Evolutionary conservation across 2,329 filamentous ascomycete genomes (phyloP), one percentile per base, ranked within the genome.

Genomic region (Ophiostoma quercus): DNA sequence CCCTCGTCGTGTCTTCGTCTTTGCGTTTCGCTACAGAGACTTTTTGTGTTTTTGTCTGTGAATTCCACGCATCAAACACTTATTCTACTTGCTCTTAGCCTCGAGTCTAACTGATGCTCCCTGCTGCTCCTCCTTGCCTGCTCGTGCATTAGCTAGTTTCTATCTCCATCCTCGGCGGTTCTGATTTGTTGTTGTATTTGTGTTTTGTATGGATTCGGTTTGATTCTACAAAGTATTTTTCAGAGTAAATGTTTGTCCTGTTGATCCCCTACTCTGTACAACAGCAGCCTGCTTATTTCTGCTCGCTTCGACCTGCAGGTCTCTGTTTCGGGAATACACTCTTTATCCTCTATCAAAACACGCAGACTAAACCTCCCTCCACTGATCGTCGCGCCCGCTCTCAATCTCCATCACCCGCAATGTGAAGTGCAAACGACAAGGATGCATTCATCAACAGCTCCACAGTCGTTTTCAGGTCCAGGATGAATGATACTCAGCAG

Each of bases 251-350:
- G 6, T 7, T 22, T 54, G 7, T 22, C 12, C 22, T 14, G 47
- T 22, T 54, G 19, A 22, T 54, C 47, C 47, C 8, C 47, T 29
- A 1, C 25, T 11, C 22, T 57, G 3, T 25, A 11, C 16, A 0
- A 25, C n/a, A 57, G 25, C 51, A 57, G 51, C n/a, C 51, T 57
- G 51, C 51, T 57, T 57, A 57, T 57, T 57, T 57, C 51, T 57
- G 51, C 51, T 57, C 8, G n/a, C 22, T 57, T 57, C n/a, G 51
- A 14, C 51, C 51, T 57, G 51, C 51, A 57, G 22, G 8, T 8
- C 51, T 57, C 22, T 57, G 51, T 22, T 57, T 25, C 51, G 25
- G 51, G 16, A 57, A 57, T 57, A n/a, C 47, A n/a, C n/a, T 54
- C 6, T 22, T 54, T 29, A 29, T 29, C 25, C n/a, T 22, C 2